Base-by-base conservation (phyloP, 192 early-diverging fungal genomes). In the Gonapodya prolifera region DNA sequence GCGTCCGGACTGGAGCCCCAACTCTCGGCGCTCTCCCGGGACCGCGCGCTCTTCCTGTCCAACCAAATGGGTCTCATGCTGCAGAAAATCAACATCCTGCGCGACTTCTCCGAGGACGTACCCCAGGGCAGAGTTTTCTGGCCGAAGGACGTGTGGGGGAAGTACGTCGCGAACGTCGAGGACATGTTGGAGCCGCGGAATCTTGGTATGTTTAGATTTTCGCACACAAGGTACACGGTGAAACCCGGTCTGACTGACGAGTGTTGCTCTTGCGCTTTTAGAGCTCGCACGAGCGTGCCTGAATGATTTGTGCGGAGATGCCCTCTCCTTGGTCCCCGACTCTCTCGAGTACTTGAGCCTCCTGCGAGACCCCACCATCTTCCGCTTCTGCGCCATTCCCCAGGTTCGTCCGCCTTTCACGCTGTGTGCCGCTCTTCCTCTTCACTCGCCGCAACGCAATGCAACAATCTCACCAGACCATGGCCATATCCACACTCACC, bases 61-160 rank as follows among this genome's bases (percentile, higher is more conserved):
- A 97, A 98, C 83, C 90, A 91, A 35, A 98, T 99, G 96, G 98
- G 98, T 34, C 86, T 94, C 74, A 98, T 99, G 83, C 85, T 99
- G 79, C 98, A 99, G 89, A 98, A 98, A 87, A 91, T 92, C 35
- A 99, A 99, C 82, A 99, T 99, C 74, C 91, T 93, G 34, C 94
- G 97, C 34, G 98, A 99, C 83, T 98, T 92, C 80, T 83, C 92
- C 78, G 94, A 96, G 79, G 98, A 99, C 79, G 79, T 95, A 73
- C 81, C 89, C 23, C 94, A 98, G 45, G 93, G 93, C 0, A 85
- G 98, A 75, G 87, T 89, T 75, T 99, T 98, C 87, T 99, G 98
- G 98, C 98, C 98, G 35, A 89, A 92, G 80, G 92, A 91, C 70
- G 92, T 98, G 61, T 99, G 97, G 97, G 87, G 86, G 30, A 79